Base-by-base conservation (phyloP, 352 stramenopile species). In the Globisporangium paroecandrum region DNA sequence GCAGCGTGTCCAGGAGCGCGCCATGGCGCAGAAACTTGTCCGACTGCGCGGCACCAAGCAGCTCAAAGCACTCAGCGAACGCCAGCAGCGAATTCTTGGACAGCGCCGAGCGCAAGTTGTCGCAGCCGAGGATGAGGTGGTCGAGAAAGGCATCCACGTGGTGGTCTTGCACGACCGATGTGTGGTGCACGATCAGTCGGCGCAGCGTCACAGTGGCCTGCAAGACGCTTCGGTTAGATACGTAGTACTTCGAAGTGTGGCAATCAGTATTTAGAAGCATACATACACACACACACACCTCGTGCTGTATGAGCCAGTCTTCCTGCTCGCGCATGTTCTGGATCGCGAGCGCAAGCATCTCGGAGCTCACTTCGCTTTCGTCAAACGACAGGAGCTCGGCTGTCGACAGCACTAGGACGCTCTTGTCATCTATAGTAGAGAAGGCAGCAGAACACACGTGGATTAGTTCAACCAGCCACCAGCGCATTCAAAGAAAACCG, bases 61-160 rank as follows among this genome's bases (percentile, higher is more conserved):
- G 76, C 62, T 83, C 66, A 57, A 88, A 91, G 66, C 79, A 89
- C 72, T 93, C 85, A 8, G 76, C 71, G 54, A 81, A 70, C 20
- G 82, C 82, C 6, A 91, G 54, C 29, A 93, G 60, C 49, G 80
- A 85, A 56, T 93, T 93, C 67, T 91, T 91, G n/a, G 78, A 78
- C 13, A 87, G 76, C 3, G 82, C 74, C 0, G 83, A 91, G 27
- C 85, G 85, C 49, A 93, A 66, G 73, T 86, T 90, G 65, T 92
- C 77, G 46, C 81, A 78, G 10, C 74, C 82, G 18, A 77, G 25
- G 2, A 75, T 64, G 38, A 93, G 69, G 4, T 59, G 67, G 4
- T 70, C 62, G 4, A 91, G 27, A n/a, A 85, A 64, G 1, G 56
- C 59, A 9, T 68, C 65, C 0, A 83, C 46, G 10, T 82, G 62